phyloP scores from a whole-genome alignment of 2,329 filamentous ascomycete genomes.

The Calonectria crousiana region DNA sequence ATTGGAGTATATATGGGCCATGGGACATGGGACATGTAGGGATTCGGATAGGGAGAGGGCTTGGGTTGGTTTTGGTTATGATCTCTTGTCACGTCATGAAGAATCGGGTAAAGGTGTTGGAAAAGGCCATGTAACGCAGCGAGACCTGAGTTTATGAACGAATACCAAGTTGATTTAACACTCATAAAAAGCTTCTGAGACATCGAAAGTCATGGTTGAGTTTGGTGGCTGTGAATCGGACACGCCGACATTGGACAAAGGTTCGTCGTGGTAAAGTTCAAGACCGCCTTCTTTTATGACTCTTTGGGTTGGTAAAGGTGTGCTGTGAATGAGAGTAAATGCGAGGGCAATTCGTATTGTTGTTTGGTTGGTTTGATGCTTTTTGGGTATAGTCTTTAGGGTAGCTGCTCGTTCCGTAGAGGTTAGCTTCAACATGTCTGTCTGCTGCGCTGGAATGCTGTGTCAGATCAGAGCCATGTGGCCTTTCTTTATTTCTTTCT shows the following conservation, averaged over 20 bases:
- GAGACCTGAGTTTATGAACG: neutral
- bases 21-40: neutral
- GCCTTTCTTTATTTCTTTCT: too few relatives aligned
- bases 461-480: neutral
- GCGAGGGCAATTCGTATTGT: neutral
- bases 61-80: neutral
- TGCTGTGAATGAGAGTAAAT: neutral
- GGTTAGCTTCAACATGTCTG: neutral
- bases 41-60: neutral
- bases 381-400: neutral
- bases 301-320: neutral
- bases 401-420: neutral
- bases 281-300: neutral
- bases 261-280: neutral
- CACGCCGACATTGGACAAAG: neutral
- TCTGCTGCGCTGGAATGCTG: neutral
- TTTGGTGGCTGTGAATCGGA: neutral
- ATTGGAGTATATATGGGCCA: neutral
- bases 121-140: conserved; percentile 2
- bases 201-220: neutral
- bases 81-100: neutral
- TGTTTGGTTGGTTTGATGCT: neutral
- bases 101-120: neutral
- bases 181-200: too few relatives aligned
- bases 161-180: neutral